Evolutionary conservation across 2,329 filamentous ascomycete species (phyloP), one percentile per base, ranked within the genome.

Genomic region (Teratosphaeria pseudoeucalypti): DNA sequence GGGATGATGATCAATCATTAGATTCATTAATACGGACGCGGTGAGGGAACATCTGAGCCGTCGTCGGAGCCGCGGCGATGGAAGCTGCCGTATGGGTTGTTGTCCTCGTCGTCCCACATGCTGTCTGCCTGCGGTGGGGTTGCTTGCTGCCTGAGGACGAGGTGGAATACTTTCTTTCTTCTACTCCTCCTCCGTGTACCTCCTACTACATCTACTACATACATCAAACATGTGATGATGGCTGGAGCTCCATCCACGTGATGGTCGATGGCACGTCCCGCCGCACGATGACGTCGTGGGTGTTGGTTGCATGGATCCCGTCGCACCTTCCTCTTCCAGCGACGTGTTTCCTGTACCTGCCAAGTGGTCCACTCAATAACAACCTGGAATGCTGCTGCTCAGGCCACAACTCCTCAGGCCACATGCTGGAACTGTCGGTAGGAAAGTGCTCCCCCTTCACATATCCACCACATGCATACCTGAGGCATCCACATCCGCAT

Each of bases 21-120:
- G 2, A 23, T 23, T 23, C 23, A 23, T 23, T 2, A 23, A 23
- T 14, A 70, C 70, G 43, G 34, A 70, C 68, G 66, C 27, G 68
- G 67, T 54, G 68, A 67, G 14, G 67, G 66, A 3, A 70, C 61
- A 34, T 87, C 87, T 32, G 87, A 90, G 54, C 85, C 81, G 73
- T 88, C 85, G 63, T 88, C 85, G 63, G 89, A 89, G 74, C 95
- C 89, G 69, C 89, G 85, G 68, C 89, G 88, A 74, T 94, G 89
- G 78, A 95, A 96, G 75, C 90, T 92, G 69, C 91, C 92, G 72
- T 97, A 96, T 5, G 92, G 92, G 74, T 97, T 97, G 77, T 97
- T 97, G 72, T 97, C 90, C 78, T 97, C 92, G 80, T 97, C 92
- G 82, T 96, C 95, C 92, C 92, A 97, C 92, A 97, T 97, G 67